phyloP scores from a whole-genome alignment of 2,329 filamentous ascomycete species.

The Colletotrichum shisoi region DNA sequence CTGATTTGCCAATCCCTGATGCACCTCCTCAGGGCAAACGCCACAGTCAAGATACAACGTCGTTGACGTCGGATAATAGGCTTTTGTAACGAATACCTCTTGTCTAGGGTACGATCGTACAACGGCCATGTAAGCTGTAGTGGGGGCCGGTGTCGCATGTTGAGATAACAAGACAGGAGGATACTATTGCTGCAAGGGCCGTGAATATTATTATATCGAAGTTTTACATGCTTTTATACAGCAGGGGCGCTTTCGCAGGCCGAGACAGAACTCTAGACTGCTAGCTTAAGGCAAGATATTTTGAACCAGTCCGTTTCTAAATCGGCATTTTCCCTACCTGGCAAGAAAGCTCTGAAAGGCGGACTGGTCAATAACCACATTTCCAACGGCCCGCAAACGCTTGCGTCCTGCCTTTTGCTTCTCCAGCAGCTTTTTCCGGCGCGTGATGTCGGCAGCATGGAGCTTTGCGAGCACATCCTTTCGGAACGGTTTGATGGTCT shows the following conservation, averaged over 20 bases:
- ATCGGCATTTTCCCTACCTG: conserved; percentile 59
- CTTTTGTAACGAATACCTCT: background rate
- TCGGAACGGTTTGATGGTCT: conserved; percentile 94
- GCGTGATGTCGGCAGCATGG: conserved; percentile 85
- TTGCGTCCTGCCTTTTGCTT: conserved; percentile 97
- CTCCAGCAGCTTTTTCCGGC: conserved; percentile 86
- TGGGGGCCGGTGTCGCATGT: background rate
- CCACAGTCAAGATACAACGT: background rate
- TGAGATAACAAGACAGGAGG: background rate
- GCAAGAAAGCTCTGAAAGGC: conserved; percentile 94
- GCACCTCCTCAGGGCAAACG: background rate
- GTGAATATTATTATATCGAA: background rate
- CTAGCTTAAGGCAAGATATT: background rate
- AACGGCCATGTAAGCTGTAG: background rate
- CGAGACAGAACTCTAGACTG: too few species aligned
- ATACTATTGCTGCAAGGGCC: background rate
- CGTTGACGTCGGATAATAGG: too few species aligned
- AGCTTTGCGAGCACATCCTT: conserved; percentile 95
- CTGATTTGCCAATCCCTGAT: conserved; percentile 47
- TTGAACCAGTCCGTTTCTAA: too few species aligned
- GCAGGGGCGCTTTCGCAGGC: background rate
- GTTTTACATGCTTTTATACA: background rate
- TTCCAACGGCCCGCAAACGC: conserved; percentile 82
- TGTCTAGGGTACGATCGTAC: background rate
- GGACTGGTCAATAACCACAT: conserved; percentile 94